A percentile compares a stretch with the other conserved stretches of the same genome.
These are phyloP conservation scores for grape (Vitis vinifera) DNA, from an alignment of 164 flowering plant genomes.

Conservation along the genomic window ASM3070453v1 NC_081822.1:12240001-12240500, in stretches of 20 bases:
- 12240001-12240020: constrained; percentile 64
- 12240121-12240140: constrained; percentile 55
- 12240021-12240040: constrained; percentile 65
- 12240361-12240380: constrained; percentile 54
- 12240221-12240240: constrained; percentile 36
- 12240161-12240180: constrained; percentile 56
- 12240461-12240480: not conserved
- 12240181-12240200: constrained; percentile 55
- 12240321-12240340: constrained; percentile 51
- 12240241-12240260: constrained; percentile 58
- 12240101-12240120: constrained; percentile 49
- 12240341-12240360: constrained; percentile 56
- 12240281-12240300: constrained; percentile 53
- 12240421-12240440: not conserved
- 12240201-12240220: constrained; percentile 42
- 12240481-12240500: not conserved
- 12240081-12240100: constrained; percentile 54
- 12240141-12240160: constrained; percentile 80
- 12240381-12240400: constrained; percentile 61
- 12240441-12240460: too few species aligned
- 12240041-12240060: constrained; percentile 49
- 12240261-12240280: constrained; percentile 54
- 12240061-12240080: constrained; percentile 60
- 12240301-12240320: constrained; percentile 53
- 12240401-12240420: constrained; percentile 26